Evolutionary conservation across 768 basidiomycete genomes (phyloP).

Genomic region (Termitomyces bulborhizus): DNA sequence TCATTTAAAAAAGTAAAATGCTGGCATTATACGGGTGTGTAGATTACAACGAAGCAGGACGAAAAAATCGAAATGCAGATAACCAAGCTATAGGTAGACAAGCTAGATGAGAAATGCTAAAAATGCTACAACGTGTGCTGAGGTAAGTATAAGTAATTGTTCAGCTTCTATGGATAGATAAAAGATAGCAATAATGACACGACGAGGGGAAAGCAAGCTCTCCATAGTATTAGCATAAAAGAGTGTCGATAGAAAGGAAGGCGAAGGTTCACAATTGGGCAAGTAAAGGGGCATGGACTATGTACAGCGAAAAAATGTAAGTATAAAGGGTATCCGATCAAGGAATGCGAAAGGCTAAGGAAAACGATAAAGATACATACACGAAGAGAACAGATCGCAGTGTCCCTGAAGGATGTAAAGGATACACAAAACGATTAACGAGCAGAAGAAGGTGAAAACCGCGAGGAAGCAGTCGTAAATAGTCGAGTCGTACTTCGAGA

Average conservation of each 20-base stretch:
- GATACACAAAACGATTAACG: conserved; percentile 13
- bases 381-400: conserved; percentile 5
- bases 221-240: conserved; percentile 12
- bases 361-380: conserved; percentile 22
- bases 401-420: conserved; percentile 12
- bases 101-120: conserved; percentile 8
- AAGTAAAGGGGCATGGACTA: conserved; percentile 21
- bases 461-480: conserved; percentile 16
- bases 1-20: conserved; percentile 1
- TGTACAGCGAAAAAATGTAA: conserved; percentile 23
- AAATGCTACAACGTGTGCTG: conserved; percentile 17
- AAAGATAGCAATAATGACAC: conserved; percentile 14
- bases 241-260: conserved; percentile 5
- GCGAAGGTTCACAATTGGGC: conserved; percentile 19
- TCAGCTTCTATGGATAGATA: conserved; percentile 18
- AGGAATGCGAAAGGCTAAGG: conserved; percentile 2
- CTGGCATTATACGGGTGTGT: conserved; percentile 12
- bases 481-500: conserved; percentile 19
- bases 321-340: conserved; percentile 13
- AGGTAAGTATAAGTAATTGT: conserved; percentile 12
- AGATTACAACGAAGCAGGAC: conserved; percentile 4
- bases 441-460: conserved; percentile 16
- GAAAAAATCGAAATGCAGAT: conserved; percentile 11
- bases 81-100: conserved; percentile 9
- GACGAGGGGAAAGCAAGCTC: conserved; percentile 17